phyloP scores from a whole-genome alignment of 768 basidiomycete genomes.

The Suillus subaureus region DNA sequence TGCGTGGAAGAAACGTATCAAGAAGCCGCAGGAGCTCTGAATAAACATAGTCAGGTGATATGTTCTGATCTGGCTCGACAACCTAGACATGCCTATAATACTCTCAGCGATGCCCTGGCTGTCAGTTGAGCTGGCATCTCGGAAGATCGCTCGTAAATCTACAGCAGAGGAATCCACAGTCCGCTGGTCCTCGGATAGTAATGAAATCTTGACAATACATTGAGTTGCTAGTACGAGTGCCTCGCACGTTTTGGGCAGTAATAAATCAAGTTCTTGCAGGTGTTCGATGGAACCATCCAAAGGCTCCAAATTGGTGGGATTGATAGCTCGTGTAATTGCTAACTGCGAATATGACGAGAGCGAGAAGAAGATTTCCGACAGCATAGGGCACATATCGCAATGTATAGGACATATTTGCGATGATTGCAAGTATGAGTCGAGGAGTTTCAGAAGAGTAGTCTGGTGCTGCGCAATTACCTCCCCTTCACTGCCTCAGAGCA shows the following conservation, averaged over 20 bases:
- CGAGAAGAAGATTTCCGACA: slow-evolving; percentile 62
- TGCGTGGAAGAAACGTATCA: slow-evolving; percentile 81
- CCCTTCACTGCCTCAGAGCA: slow-evolving; percentile 46
- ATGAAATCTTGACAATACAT: slow-evolving; percentile 65
- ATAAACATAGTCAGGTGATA: slow-evolving; percentile 8
- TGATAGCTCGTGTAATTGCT: slow-evolving; percentile 53
- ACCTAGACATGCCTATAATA: slow-evolving; percentile 52
- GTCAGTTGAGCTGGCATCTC: slow-evolving; percentile 42
- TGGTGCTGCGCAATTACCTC: slow-evolving; percentile 85
- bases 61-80: neutral
- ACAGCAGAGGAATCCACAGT: slow-evolving; percentile 13
- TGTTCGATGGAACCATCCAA: slow-evolving; percentile 4
- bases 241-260: slow-evolving; percentile 79
- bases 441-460: slow-evolving; percentile 82
- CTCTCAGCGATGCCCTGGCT: slow-evolving; percentile 52
- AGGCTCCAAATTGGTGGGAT: slow-evolving; percentile 19
- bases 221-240: slow-evolving; percentile 79
- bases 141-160: slow-evolving; percentile 43
- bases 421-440: slow-evolving; percentile 82
- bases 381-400: slow-evolving; percentile 53
- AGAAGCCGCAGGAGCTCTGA: slow-evolving; percentile 75
- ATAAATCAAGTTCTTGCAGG: slow-evolving; percentile 57
- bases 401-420: slow-evolving; percentile 41
- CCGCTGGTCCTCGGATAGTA: slow-evolving; percentile 43
- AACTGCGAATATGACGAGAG: slow-evolving; percentile 59